Evolutionary conservation across 1,139 yeast species (phyloP), one percentile per base, ranked within the genome.

Genomic region (Candida albicans): DNA sequence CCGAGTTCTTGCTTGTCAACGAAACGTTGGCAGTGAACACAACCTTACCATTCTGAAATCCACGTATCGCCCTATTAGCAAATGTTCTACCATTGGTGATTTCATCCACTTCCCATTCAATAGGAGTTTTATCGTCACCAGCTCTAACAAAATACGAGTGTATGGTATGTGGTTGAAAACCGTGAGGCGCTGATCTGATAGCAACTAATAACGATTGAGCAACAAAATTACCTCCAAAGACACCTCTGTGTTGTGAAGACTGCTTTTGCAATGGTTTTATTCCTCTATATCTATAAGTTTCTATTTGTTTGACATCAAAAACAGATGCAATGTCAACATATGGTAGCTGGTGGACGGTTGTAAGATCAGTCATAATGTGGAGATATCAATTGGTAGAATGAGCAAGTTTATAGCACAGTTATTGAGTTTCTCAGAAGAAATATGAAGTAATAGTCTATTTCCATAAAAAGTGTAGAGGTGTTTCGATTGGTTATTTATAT

Each of bases 41-140:
- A 39, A 82, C 55, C 13, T 64, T 61, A n/a, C 77, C 79, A 22
- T 70, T 59, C 58, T 84, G 90, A 37, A 62, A 67, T 0, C 83
- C 87, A 36, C 70, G 67, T 6, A 85, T 74, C 34, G 78, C 74
- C 43, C 86, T 71, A 40, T 84, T 83, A 35, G 75, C 68, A 57
- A 81, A 86, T 49, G 53, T 81, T 48, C 74, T 77, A 2, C 95
- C 93, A 46, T 77, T 62, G 42, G 70, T 63, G n/a, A 64, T 57
- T 35, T 48, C 43, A 7, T 63, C 63, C 3, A 69, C 68, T 45
- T 60, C 61, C 70, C 75, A 73, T 8, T 58, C 53, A 45, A 70
- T 56, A 13, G 48, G 48, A 14, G 52, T 50, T 18, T 54, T 46
- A 10, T 57, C 56, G 15, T 49, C 45, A 0, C 64, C 66, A 3